phyloP scores from a whole-genome alignment of 2,329 filamentous ascomycete species.

The Truncatella angustata region DNA sequence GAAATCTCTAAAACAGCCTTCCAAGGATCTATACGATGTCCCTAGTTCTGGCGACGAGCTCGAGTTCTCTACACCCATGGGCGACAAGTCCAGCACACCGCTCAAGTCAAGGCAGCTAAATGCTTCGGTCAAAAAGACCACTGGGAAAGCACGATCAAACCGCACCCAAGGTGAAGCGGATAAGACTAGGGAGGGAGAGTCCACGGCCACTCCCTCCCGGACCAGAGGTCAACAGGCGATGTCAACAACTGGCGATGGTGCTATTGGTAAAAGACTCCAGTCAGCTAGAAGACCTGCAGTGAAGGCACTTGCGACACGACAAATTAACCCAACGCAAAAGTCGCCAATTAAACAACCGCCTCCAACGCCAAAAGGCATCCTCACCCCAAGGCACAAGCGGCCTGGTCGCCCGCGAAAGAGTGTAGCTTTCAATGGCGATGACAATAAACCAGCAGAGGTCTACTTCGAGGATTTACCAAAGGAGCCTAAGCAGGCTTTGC shows the following conservation, averaged over 20 bases:
- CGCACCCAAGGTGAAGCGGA: neutral
- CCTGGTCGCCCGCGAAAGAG: conserved; percentile 45
- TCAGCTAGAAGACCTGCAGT: conserved; percentile 3
- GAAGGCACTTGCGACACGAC: conserved; percentile 15
- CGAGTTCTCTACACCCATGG: conserved; percentile 2
- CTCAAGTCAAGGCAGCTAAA: conserved; percentile 12
- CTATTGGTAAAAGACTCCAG: neutral
- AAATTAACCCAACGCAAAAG: conserved; percentile 11
- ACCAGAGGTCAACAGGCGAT: neutral
- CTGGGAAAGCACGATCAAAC: neutral
- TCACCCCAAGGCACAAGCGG: conserved; percentile 51
- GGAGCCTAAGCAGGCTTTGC: conserved; percentile 22
- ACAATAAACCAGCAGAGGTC: conserved; percentile 33
- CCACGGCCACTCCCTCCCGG: conserved; percentile 13
- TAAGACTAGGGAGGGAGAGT: neutral
- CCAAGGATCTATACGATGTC: conserved; percentile 24
- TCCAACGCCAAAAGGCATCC: conserved; percentile 50
- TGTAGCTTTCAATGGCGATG: conserved; percentile 48
- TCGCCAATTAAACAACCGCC: conserved; percentile 14
- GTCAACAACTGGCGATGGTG: neutral
- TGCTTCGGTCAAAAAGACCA: neutral
- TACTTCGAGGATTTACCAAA: conserved; percentile 50
- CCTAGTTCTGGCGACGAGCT: conserved; percentile 27
- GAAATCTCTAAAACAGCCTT: conserved; percentile 4
- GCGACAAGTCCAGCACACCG: conserved; percentile 11